Evolutionary conservation across 257 asterid species (phyloP).

Genomic region (Gentiana dahurica): DNA sequence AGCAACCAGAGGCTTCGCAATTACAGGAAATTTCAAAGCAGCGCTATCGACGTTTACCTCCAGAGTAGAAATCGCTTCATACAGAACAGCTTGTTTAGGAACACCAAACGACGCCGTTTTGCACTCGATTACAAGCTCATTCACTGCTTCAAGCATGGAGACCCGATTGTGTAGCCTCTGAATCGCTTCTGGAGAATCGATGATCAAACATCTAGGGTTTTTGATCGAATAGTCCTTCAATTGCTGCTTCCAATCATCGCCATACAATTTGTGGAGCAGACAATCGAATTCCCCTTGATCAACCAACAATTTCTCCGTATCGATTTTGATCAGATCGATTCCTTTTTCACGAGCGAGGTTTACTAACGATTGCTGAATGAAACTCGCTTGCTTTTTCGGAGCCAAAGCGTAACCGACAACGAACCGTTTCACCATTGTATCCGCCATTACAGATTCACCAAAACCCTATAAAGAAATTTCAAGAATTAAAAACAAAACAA

Average conservation of each 20-base stretch:
- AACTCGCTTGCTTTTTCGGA: slow-evolving; percentile 63
- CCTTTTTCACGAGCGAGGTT: slow-evolving; percentile 39
- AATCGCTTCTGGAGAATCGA: slow-evolving; percentile 56
- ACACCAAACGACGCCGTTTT: slow-evolving; percentile 42
- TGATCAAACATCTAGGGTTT: slow-evolving; percentile 37
- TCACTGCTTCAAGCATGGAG: slow-evolving; percentile 59
- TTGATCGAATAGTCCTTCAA: slow-evolving; percentile 31
- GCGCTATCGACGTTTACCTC: slow-evolving; percentile 26
- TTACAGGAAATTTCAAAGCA: slow-evolving; percentile 57
- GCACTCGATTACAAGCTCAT: slow-evolving; percentile 23
- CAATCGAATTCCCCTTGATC: slow-evolving; percentile 72
- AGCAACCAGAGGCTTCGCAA: slow-evolving; percentile 67
- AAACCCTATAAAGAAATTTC: not conserved
- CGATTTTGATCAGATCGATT: slow-evolving; percentile 64
- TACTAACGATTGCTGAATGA: slow-evolving; percentile 46
- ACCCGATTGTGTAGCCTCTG: slow-evolving; percentile 62
- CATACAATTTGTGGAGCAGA: slow-evolving; percentile 57
- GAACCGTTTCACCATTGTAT: slow-evolving; percentile 32
- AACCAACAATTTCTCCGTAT: slow-evolving; percentile 34
- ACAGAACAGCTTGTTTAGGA: slow-evolving; percentile 47
- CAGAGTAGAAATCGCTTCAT: slow-evolving; percentile 31
- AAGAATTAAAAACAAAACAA: no score
- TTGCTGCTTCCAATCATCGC: slow-evolving; percentile 50
- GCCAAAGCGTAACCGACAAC: slow-evolving; percentile 73
- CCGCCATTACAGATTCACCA: slow-evolving; percentile 21